phyloP scores from a whole-genome alignment of 2,329 filamentous ascomycete species.

The Cercospora zeina region DNA sequence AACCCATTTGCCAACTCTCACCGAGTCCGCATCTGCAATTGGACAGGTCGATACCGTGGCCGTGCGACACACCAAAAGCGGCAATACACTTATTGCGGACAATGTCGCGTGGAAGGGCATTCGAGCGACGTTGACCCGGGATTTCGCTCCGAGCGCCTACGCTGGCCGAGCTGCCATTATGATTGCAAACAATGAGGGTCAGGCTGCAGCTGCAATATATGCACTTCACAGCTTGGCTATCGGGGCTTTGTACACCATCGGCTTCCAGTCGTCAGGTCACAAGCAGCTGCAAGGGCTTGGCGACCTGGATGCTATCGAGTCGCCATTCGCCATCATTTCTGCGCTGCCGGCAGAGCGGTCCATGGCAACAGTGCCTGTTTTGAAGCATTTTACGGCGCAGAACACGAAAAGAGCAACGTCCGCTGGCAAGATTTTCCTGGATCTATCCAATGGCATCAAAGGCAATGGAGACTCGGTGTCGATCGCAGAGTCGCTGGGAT shows the following conservation, averaged over 20 bases:
- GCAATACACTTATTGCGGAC: constrained; percentile 68
- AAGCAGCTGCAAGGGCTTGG: constrained; percentile 68
- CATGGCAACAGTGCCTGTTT: constrained; percentile 72
- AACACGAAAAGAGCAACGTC: constrained; percentile 40
- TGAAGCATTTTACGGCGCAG: constrained; percentile 65
- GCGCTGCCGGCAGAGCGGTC: constrained; percentile 77
- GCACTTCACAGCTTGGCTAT: constrained; percentile 74
- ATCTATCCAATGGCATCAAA: constrained; percentile 66
- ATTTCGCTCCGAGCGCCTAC: constrained; percentile 81
- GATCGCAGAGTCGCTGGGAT: constrained; percentile 72
- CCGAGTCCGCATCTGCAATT: constrained; percentile 74
- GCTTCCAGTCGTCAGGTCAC: constrained; percentile 60
- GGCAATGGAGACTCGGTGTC: constrained; percentile 68
- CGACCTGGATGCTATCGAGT: constrained; percentile 74
- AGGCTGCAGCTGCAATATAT: constrained; percentile 76
- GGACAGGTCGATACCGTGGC: constrained; percentile 82
- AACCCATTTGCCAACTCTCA: constrained; percentile 64
- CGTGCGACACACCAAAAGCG: constrained; percentile 54
- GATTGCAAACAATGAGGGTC: constrained; percentile 69
- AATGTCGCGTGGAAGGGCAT: constrained; percentile 87
- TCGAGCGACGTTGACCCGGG: constrained; percentile 73
- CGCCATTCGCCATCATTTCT: constrained; percentile 79
- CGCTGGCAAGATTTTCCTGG: constrained; percentile 70
- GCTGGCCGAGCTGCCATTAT: constrained; percentile 73
- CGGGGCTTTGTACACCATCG: constrained; percentile 79